Evolutionary conservation across 345 rosid genomes (phyloP).

Genomic region (Kandelia obovata): DNA sequence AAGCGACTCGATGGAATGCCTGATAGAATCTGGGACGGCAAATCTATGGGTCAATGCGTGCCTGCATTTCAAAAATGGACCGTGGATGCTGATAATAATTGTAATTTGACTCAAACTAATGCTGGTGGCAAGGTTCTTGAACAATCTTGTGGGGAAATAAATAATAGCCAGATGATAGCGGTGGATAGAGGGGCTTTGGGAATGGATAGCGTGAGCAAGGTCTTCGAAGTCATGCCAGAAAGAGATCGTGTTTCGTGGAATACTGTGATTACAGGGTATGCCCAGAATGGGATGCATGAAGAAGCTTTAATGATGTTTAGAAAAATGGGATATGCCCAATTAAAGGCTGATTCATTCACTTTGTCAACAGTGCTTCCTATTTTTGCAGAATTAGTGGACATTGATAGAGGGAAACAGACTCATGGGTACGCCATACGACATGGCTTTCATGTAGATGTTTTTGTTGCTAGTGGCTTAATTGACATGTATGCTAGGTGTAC

Average conservation of each 20-base stretch:
- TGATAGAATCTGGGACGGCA: constrained; percentile 14
- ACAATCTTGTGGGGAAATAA: background rate
- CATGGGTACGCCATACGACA: constrained; percentile 73
- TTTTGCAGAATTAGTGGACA: constrained; percentile 59
- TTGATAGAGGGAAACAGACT: constrained; percentile 68
- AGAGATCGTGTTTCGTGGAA: constrained; percentile 84
- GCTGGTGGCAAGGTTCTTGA: background rate
- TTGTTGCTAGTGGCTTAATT: constrained; percentile 67
- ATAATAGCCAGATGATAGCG: background rate
- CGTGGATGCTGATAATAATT: background rate
- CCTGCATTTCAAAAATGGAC: constrained; percentile 1
- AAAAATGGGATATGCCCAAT: constrained; percentile 48
- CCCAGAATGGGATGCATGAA: constrained; percentile 57
- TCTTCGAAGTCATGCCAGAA: constrained; percentile 68
- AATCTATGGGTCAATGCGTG: background rate
- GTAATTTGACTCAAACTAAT: background rate
- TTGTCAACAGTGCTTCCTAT: constrained; percentile 75
- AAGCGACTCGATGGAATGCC: constrained; percentile 47
- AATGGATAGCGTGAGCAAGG: constrained; percentile 46
- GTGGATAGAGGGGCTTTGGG: constrained; percentile 2
- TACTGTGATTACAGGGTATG: constrained; percentile 67
- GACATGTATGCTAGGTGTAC: constrained; percentile 81
- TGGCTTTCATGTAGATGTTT: constrained; percentile 44
- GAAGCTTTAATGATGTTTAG: constrained; percentile 65
- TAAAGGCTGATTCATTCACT: constrained; percentile 77